Evolutionary conservation across 1,284 basidiomycete species (phyloP).

Genomic region (Trichosporon asahii): DNA sequence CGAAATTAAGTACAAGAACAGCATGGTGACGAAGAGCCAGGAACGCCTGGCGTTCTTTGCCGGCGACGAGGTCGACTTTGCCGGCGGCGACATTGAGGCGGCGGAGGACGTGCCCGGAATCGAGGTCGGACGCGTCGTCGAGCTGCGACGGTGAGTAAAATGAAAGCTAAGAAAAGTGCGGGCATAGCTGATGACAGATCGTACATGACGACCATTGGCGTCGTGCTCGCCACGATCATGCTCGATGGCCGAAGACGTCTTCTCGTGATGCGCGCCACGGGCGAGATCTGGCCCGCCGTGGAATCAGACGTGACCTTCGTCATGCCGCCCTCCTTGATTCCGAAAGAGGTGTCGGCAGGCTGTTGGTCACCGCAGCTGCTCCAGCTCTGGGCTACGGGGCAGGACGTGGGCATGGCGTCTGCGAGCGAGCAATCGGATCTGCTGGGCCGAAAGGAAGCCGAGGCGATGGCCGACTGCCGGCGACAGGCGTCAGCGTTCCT

Average conservation of each 20-base stretch:
- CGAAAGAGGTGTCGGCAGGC: slow-evolving; percentile 20
- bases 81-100: background rate
- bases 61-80: background rate
- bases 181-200: background rate
- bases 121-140: slow-evolving; percentile 40
- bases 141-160: slow-evolving; percentile 38
- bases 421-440: slow-evolving; percentile 10
- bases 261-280: slow-evolving; percentile 36
- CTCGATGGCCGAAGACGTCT: slow-evolving; percentile 33
- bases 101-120: slow-evolving; percentile 28
- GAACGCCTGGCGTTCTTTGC: slow-evolving; percentile 20
- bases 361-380: slow-evolving; percentile 37
- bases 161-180: no score
- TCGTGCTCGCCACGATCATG: slow-evolving; percentile 39
- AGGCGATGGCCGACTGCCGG: slow-evolving; percentile 35
- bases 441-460: slow-evolving; percentile 12
- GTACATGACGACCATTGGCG: slow-evolving; percentile 33
- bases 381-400: slow-evolving; percentile 26
- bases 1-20: slow-evolving; percentile 11
- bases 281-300: slow-evolving; percentile 44
- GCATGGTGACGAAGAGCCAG: slow-evolving; percentile 8
- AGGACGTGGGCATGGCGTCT: slow-evolving; percentile 18
- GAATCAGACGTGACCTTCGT: slow-evolving; percentile 48
- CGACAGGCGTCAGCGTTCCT: slow-evolving; percentile 38
- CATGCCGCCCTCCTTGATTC: slow-evolving; percentile 41